phyloP scores from a whole-genome alignment of 768 basidiomycete species.

The Coprinopsis strossmayeri region DNA sequence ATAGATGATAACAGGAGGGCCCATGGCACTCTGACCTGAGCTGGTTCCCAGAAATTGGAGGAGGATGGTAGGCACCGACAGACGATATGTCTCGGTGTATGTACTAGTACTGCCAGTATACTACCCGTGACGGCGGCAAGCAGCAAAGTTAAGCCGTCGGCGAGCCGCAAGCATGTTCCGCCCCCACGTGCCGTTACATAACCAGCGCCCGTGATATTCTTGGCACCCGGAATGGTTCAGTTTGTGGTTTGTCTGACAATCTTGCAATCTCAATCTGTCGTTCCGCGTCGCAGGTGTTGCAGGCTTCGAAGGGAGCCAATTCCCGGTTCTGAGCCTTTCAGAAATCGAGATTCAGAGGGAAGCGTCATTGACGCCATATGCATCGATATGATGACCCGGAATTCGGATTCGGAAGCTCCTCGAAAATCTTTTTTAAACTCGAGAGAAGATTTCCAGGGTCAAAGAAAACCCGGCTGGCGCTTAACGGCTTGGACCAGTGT shows the following conservation, averaged over 20 bases:
- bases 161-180: no score
- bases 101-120: no score
- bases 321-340: background rate
- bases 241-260: background rate
- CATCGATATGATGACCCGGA: background rate
- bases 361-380: background rate
- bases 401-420: background rate
- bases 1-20: no score
- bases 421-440: background rate
- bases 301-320: background rate
- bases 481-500: background rate
- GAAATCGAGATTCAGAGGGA: background rate
- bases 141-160: background rate
- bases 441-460: background rate
- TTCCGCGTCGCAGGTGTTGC: background rate
- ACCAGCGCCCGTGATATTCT: background rate
- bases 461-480: background rate
- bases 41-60: no score
- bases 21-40: no score
- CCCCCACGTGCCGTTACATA: no score
- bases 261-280: background rate
- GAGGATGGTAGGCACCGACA: no score
- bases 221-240: background rate
- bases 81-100: no score
- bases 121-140: no score